Base-by-base conservation (phyloP, 2,329 filamentous ascomycete species). In the Sporothrix brunneoviolacea region DNA sequence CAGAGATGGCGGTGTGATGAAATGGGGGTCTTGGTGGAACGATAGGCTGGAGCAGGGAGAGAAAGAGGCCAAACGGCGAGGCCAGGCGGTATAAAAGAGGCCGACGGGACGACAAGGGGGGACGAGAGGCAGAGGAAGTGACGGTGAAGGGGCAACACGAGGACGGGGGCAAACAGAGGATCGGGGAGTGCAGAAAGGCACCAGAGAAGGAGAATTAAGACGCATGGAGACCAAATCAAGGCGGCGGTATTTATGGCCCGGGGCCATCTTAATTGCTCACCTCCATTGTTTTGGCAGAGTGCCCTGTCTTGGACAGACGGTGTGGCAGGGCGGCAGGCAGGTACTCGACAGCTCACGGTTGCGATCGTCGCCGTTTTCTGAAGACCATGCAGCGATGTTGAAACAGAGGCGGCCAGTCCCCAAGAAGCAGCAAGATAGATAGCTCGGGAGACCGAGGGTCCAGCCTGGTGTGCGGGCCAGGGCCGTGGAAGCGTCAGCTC, bases 1-100 rank as follows among this genome's bases (percentile, higher is more conserved):
- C 18, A 41, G 36, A 41, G 10, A 45, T 48, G 50, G 30, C 50
- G 50, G 50, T 52, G 50, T 48, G 45, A 44, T 44, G 19, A 30
- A 16, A 30, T 18, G 40, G 27, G 41, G n/a, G 16, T 22, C 13
- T 35, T 32, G 37, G 39, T 42, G 40, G 40, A 44, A 44, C 39
- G 18, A 35, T 21, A 19, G n/a, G 19, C 37, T 33, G 19, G 42
- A 33, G 27, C 38, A 35, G 30, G 24, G 40, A 8, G n/a, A 36
- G 15, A 36, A 16, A 16, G 13, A 36, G 12, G 16, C 6, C 15
- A 13, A 36, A 36, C 15, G 10, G 4, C 16, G 33, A 18, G n/a
- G 33, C 33, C 15, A 18, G 12, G 33, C 4, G 18, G 15, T 4
- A 8, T 32, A 32, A 12, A 22, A 28, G 13, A 16, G 13, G 19